A percentile compares a stretch with the other conserved stretches of the same genome.
These are phyloP conservation scores for Micractinium conductrix DNA, from an alignment of 139 green algal species.

Conservation along the genomic window DNA sequence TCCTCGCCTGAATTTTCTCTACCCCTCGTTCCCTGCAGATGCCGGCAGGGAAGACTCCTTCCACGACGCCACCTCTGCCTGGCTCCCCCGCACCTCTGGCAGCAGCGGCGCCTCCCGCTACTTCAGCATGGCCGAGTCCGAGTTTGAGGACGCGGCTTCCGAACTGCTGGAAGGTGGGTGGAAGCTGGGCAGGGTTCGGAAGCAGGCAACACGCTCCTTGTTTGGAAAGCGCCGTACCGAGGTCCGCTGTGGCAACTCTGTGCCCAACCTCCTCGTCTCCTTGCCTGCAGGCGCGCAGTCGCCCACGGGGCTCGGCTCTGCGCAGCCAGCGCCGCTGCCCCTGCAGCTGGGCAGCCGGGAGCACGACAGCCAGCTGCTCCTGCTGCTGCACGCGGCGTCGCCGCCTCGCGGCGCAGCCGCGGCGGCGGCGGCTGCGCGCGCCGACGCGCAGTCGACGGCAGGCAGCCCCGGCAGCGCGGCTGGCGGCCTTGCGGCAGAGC, in stretches of 20 bases:
- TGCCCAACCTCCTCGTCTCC: not conserved
- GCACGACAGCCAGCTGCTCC: constrained; percentile 12
- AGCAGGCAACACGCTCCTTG: too few relatives aligned
- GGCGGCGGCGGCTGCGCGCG: not conserved
- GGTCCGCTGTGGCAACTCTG: too few relatives aligned
- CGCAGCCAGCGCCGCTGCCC: constrained; percentile 2
- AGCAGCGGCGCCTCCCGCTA: constrained; percentile 21
- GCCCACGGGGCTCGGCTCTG: not conserved
- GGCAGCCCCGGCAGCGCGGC: not conserved
- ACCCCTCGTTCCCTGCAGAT: not conserved
- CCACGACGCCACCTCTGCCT: not conserved
- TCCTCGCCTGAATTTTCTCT: too few relatives aligned
- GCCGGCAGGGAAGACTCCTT: constrained; percentile 15
- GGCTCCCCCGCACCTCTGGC: constrained; percentile 5
- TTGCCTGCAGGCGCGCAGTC: constrained; percentile 20
- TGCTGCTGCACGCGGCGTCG: constrained; percentile 5
- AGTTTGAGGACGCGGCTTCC: constrained; percentile 39
- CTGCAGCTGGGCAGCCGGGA: not conserved
- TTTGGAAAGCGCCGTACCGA: too few relatives aligned
- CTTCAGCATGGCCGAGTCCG: constrained; percentile 29
- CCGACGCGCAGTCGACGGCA: not conserved
- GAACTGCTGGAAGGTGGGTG: not conserved
- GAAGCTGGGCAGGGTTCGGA: not conserved
- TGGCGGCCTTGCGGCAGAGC: not conserved
- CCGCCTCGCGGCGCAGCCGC: too few relatives aligned